Percentiles rank a stretch among this genome's conserved stretches.
These are phyloP conservation scores for Discostella stelligera DNA, from an alignment of 352 stramenopile genomes.

Conservation along the genomic window DNA sequence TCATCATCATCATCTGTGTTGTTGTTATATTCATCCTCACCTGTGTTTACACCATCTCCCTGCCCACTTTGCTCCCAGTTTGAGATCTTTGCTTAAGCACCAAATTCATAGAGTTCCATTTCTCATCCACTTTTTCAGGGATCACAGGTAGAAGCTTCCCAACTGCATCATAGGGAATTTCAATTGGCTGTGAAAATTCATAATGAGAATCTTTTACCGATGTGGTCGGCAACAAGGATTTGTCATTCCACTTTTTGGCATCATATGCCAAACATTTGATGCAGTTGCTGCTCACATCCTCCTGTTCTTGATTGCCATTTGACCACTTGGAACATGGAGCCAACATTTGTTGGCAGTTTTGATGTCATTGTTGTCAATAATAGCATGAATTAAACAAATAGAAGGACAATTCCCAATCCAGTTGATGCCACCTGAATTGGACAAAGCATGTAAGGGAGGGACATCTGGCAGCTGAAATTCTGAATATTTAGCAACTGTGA, in stretches of 20 bases:
- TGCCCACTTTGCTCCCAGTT: slow-evolving; percentile 5
- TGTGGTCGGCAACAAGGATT: background rate
- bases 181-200: too few relatives aligned
- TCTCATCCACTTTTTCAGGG: slow-evolving; percentile 7
- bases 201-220: background rate
- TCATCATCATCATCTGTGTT: background rate
- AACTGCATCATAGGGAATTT: background rate
- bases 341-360: background rate
- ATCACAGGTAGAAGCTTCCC: background rate
- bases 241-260: background rate
- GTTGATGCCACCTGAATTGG: background rate
- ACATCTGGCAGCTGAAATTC: background rate
- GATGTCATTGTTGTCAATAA: slow-evolving; percentile 4
- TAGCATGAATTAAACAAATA: slow-evolving; percentile 8
- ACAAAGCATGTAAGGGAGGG: background rate
- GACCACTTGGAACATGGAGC: background rate
- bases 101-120: too few relatives aligned
- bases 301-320: too few relatives aligned
- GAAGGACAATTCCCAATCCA: slow-evolving; percentile 5
- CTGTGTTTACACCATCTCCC: slow-evolving; percentile 2
- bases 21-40: background rate
- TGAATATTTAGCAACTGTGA: background rate
- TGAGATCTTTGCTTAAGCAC: background rate
- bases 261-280: slow-evolving; percentile 9
- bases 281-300: too few relatives aligned